Base-by-base conservation (phyloP, 495 filamentous ascomycete species). In the Daldinia childiae region DNA sequence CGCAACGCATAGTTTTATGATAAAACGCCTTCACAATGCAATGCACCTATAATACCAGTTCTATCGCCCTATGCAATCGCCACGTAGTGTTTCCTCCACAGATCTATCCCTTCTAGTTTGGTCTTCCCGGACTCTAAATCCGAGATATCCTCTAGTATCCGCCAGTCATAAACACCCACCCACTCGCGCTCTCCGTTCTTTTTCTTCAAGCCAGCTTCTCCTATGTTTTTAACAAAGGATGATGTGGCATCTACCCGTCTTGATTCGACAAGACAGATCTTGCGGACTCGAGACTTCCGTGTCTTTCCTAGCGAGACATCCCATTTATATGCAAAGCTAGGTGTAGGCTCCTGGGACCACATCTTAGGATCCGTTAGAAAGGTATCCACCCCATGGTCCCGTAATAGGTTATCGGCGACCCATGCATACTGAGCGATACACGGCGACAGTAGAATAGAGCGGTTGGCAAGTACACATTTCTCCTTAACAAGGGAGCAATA, bases 141-240 rank as follows among this genome's bases (percentile, higher is more conserved):
- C 2, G 73, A 76, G 26, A 87, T 68, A 0, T 68, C 74, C 72
- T 86, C 81, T 8, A 87, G 60, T 1, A 85, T 76, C 14, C 82
- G 72, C 86, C 86, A 87, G 66, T 87, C 85, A 54, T 81, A 87
- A 0, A 85, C 76, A 1, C 74, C 68, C 0, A 86, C 76, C 73
- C 79, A 82, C 59, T 79, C 78, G 29, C 78, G 76, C 26, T 75
- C 74, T 9, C 80, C 78, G 5, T 76, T 78, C 30, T 58, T 71
- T 21, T 66, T 76, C 67, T 51, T 80, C n/a, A 83, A 62, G 24
- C 71, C 68, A 0, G 77, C 75, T 3, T 68, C 77, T 50, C 74
- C 75, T 32, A 86, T 78, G 6, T 57, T 61, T 15, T 68, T 59
- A 24, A 85, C 62, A 45, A 87, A 83, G 0, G 74, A 76, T 7